Evolutionary conservation across 2,329 filamentous ascomycete genomes (phyloP).

Genomic region (Chrysoporthe cubensis): DNA sequence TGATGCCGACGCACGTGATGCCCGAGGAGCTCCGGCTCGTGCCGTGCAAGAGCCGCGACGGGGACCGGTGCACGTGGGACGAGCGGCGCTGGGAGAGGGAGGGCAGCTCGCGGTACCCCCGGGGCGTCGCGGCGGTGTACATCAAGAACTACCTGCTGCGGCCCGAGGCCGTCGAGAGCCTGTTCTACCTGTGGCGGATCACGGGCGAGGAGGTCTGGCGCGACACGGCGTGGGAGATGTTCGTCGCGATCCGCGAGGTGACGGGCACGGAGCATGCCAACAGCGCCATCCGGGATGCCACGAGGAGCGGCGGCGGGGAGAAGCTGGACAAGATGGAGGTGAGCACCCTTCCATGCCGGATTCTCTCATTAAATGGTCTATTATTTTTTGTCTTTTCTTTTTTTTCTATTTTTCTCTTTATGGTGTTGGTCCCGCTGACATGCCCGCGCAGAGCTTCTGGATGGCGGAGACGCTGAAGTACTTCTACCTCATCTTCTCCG

Average conservation of each 20-base stretch:
- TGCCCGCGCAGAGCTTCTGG: constrained; percentile 62
- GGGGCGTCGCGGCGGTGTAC: constrained; percentile 61
- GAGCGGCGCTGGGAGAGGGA: constrained; percentile 42
- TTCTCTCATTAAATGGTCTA: background rate
- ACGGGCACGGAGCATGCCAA: constrained; percentile 50
- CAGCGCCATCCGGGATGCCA: constrained; percentile 47
- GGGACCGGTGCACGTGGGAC: constrained; percentile 54
- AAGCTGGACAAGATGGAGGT: constrained; percentile 47
- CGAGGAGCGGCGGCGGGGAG: constrained; percentile 42
- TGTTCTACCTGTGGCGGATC: constrained; percentile 56
- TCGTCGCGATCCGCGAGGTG: constrained; percentile 45
- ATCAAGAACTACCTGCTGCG: constrained; percentile 50
- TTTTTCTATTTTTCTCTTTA: too few relatives aligned
- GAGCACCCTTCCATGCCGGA: constrained; percentile 9
- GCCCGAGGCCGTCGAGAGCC: constrained; percentile 57
- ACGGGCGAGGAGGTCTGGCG: constrained; percentile 50
- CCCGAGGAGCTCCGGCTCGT: constrained; percentile 47
- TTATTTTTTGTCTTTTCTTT: background rate
- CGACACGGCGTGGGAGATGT: constrained; percentile 54
- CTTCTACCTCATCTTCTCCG: constrained; percentile 73
- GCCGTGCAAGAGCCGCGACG: constrained; percentile 46
- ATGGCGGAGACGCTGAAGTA: constrained; percentile 78
- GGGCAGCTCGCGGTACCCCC: constrained; percentile 41
- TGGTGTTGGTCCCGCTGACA: background rate
- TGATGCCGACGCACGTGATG: constrained; percentile 57